Evolutionary conservation across 169 alveolate species (phyloP), one percentile per base, ranked within the genome.

Genomic region (Plasmodium berghei): DNA sequence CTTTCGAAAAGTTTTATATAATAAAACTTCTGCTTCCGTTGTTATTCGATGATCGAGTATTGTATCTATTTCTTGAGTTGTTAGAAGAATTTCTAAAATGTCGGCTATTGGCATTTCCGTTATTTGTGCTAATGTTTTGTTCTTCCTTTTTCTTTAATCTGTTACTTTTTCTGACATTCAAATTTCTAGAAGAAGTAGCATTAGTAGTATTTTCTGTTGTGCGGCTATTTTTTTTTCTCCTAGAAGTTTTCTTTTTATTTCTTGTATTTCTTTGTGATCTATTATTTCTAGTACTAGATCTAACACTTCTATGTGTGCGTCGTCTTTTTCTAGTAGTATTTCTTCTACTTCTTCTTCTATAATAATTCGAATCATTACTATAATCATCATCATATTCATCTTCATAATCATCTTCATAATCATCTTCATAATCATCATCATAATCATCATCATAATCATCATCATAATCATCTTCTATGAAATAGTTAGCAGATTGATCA

Each of bases 401-500:
- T 16, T 63, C 28, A 16, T 9, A 34, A 20, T 73, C 42, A 64
- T 77, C 89, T 5, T 77, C 74, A 16, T 77, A 74, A 16, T 75
- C 73, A 8, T 77, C 77, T 16, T 49, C 28, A 16, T 22, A 34
- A 20, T 73, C 42, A 64, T 77, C 89, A 0, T 77, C 74, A 16
- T 77, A 74, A 56, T 75, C 73, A n/a, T 75, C 63, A 9, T 75
- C 88, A 2, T 75, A 73, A 63, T 75, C 89, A 52, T 75, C 89
- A 40, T 77, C 89, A 63, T 77, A 74, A 40, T 74, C 88, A 6
- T 77, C 89, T 2, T 63, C 89, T 9, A 75, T 5, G 16, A 77
- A 77, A 10, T 63, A 77, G 28, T 77, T 64, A 9, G 89, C 89
- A 3, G 89, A 77, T 18, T 77, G 89, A 18, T 77, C 89, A 48